Percentiles rank a stretch among this genome's conserved stretches.
These are phyloP conservation scores for Plasmopara halstedii DNA, from an alignment of 352 stramenopile species.

Conservation along the genomic window DNA sequence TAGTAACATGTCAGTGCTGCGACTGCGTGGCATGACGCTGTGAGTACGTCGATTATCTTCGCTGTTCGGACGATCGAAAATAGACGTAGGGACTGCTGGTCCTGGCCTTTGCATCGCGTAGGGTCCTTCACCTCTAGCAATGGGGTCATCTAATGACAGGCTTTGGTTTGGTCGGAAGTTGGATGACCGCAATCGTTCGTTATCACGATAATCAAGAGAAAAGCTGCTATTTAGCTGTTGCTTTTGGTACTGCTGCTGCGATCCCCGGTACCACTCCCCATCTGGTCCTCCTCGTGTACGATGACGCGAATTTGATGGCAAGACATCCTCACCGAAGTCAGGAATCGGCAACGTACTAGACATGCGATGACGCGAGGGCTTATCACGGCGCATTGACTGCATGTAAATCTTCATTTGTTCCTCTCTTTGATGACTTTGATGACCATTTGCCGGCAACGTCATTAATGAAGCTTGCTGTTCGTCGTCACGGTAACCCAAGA, in stretches of 20 bases:
- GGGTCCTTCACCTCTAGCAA: conserved; percentile 24
- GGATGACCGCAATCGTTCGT: conserved; percentile 27
- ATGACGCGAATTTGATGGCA: conserved; percentile 14
- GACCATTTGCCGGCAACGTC: conserved; percentile 13
- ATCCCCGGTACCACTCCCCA: conserved; percentile 21
- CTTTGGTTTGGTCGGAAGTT: conserved; percentile 31
- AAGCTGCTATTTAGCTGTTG: conserved; percentile 17
- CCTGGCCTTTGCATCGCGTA: conserved; percentile 27
- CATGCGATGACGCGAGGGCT: conserved; percentile 17
- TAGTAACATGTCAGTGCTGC: conserved; percentile 21
- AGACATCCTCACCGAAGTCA: conserved; percentile 11
- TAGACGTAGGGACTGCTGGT: conserved; percentile 28
- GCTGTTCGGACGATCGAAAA: conserved; percentile 53
- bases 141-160: conserved; percentile 28
- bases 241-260: conserved; percentile 14
- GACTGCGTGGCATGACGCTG: conserved; percentile 11
- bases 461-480: conserved; percentile 54
- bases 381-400: conserved; percentile 55
- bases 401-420: conserved; percentile 57
- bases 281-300: conserved; percentile 10
- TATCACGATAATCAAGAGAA: conserved; percentile 16
- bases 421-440: conserved; percentile 11
- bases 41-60: conserved; percentile 7
- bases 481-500: conserved; percentile 65
- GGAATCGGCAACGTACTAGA: conserved; percentile 26